Evolutionary conservation across 805 yeast species (phyloP), one percentile per base, ranked within the genome.

Genomic region (Metschnikowia koreensis): DNA sequence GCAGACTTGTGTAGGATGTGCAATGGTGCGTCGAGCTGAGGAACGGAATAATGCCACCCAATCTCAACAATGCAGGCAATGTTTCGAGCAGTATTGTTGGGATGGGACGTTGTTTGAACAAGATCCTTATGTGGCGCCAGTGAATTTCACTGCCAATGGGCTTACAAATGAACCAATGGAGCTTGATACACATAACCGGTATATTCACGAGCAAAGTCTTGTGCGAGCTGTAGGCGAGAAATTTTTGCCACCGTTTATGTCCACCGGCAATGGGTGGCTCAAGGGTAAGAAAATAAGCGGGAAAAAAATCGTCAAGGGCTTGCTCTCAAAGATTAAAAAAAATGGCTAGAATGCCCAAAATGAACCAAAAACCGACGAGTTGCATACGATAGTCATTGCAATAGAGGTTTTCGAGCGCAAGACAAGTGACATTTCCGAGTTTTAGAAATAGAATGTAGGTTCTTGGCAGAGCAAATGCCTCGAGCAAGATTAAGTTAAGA

Each of bases 1-100:
- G 66, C 55, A 51, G 1, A 56, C 61, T 6, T 66, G 70, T 46
- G 69, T 66, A 9, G 69, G 61, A 1, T 66, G 70, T 54, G 70
- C 70, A 40, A 59, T 66, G 48, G 60, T 66, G 34, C 53, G 68
- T 34, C 53, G 70, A 42, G 59, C 61, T 17, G 65, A 66, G 45
- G 68, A 66, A 34, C 51, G 69, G 38, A 44, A 37, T 46, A 61
- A 60, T 15, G 42, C 56, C 8, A 55, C 53, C 28, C 70, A 64
- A 49, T 51, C 67, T 2, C 67, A 65, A 26, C 60, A 60, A 44
- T 66, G 70, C 48, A 49, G 58, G 41, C 48, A 56, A 46, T 66
- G 70, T 41, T 66, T 66, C 48, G 44, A 44, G 16, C 22, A 53
- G 4, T 66, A 66, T 54, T 66, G 70, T 46, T 66, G 69, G 69